phyloP scores from a whole-genome alignment of 2,329 filamentous ascomycete species.

The Rutstroemia sp. region DNA sequence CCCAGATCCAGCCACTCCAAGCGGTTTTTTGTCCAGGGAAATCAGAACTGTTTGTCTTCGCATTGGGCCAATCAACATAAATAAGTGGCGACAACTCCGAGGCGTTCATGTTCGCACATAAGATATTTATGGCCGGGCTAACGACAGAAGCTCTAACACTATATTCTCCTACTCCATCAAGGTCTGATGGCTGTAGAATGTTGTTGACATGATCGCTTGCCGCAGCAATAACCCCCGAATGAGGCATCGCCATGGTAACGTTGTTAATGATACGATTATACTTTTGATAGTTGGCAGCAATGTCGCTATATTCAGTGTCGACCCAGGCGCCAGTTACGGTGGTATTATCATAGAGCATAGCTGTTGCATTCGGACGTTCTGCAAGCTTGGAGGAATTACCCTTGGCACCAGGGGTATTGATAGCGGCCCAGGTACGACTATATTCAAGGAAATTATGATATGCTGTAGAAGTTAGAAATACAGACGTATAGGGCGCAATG shows the following conservation, averaged over 20 bases:
- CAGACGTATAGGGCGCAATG: not conserved
- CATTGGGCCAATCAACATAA: conserved; percentile 52
- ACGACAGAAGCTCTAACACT: conserved; percentile 60
- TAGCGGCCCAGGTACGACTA: conserved; percentile 45
- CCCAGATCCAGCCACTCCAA: conserved; percentile 31
- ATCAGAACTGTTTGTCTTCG: conserved; percentile 26
- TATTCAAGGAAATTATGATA: conserved; percentile 65
- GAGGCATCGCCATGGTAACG: conserved; percentile 70
- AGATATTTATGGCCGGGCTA: conserved; percentile 62
- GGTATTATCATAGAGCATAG: conserved; percentile 63
- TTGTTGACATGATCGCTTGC: conserved; percentile 52
- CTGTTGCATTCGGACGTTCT: conserved; percentile 51
- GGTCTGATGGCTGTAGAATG: conserved; percentile 62
- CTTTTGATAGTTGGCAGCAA: conserved; percentile 41
- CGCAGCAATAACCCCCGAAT: conserved; percentile 58
- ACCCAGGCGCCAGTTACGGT: conserved; percentile 66
- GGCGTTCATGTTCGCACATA: conserved; percentile 60
- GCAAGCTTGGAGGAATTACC: conserved; percentile 35
- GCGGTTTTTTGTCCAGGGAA: conserved; percentile 32
- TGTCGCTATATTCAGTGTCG: conserved; percentile 44
- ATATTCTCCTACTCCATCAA: conserved; percentile 62
- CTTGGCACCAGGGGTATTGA: conserved; percentile 30
- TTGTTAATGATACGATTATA: conserved; percentile 62
- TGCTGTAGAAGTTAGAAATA: conserved; percentile 26
- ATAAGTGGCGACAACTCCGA: conserved; percentile 57